phyloP scores from a whole-genome alignment of 805 yeast genomes.

The Ogataea neopini region DNA sequence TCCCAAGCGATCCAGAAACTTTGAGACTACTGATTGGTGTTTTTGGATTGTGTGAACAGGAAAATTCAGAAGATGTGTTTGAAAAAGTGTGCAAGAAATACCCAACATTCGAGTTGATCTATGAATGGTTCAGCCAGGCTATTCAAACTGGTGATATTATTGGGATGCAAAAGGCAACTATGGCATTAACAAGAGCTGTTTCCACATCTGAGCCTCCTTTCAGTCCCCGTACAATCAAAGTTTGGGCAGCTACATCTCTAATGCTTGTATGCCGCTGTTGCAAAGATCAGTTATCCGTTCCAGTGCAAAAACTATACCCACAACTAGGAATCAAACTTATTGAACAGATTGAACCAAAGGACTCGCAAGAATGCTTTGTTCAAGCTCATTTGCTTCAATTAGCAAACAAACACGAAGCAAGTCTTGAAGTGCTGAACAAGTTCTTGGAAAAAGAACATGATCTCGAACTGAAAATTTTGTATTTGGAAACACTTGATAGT shows the following conservation, averaged over 20 bases:
- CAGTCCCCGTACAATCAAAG: conserved; percentile 38
- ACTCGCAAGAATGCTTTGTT: conserved; percentile 68
- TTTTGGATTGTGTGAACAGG: conserved; percentile 40
- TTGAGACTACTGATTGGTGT: conserved; percentile 48
- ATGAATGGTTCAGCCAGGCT: conserved; percentile 59
- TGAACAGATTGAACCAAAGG: conserved; percentile 50
- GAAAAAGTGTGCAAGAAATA: conserved; percentile 61
- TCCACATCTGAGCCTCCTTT: conserved; percentile 18
- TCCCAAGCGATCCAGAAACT: conserved; percentile 57
- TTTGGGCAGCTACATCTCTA: conserved; percentile 61
- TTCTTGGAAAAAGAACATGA: conserved; percentile 47
- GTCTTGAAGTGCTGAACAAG: conserved; percentile 32
- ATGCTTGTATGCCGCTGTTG: conserved; percentile 40
- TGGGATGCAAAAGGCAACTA: conserved; percentile 56
- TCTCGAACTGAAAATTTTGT: conserved; percentile 61
- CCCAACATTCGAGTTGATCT: conserved; percentile 47
- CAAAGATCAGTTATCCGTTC: conserved; percentile 38
- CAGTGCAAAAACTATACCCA: conserved; percentile 56
- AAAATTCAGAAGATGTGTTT: conserved; percentile 46
- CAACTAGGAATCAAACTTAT: conserved; percentile 60
- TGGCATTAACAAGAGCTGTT: conserved; percentile 40
- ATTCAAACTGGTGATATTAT: conserved; percentile 47
- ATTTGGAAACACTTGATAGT: conserved; percentile 47
- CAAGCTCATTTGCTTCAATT: conserved; percentile 50
- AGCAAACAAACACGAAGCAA: conserved; percentile 37